Evolutionary conservation across 2,329 filamentous ascomycete species (phyloP).

Genomic region (Colletotrichum sp.): DNA sequence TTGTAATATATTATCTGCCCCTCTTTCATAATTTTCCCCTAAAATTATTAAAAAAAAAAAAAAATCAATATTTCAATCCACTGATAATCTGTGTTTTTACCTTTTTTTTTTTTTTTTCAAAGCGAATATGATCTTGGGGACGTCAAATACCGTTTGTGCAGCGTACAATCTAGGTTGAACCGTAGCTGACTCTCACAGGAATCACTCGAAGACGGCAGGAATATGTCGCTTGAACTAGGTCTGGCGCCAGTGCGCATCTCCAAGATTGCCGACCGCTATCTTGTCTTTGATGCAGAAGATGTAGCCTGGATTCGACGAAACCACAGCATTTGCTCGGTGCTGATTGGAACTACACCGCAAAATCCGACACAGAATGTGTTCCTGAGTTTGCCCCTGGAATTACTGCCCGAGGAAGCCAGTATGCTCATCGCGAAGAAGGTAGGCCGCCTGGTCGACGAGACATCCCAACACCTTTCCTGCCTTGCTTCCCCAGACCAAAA

Average conservation of each 20-base stretch:
- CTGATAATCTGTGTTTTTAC: no score
- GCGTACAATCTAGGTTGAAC: not conserved
- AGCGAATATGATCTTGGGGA: slow-evolving; percentile 31
- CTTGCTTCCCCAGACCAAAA: slow-evolving; percentile 64
- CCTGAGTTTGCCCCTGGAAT: slow-evolving; percentile 83
- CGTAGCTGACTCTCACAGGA: not conserved
- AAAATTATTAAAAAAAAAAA: no score
- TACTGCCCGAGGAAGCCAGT: slow-evolving; percentile 89
- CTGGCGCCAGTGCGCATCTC: slow-evolving; percentile 74
- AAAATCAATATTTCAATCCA: no score
- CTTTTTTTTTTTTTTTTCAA: slow-evolving; percentile 34
- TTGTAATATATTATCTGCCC: no score
- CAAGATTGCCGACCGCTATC: slow-evolving; percentile 78
- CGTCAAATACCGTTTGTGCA: not conserved
- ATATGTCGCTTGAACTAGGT: slow-evolving; percentile 28
- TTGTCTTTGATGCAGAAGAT: slow-evolving; percentile 86
- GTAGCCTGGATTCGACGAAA: slow-evolving; percentile 79
- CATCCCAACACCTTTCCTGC: slow-evolving; percentile 68
- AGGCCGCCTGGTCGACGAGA: slow-evolving; percentile 84
- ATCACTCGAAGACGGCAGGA: not conserved
- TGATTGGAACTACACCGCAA: slow-evolving; percentile 88
- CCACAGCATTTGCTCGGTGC: slow-evolving; percentile 84
- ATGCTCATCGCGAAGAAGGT: slow-evolving; percentile 78
- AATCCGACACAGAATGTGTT: slow-evolving; percentile 96
- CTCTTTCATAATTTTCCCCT: no score